Conservation (phyloP, 495 filamentous ascomycete species). For the Aspergillus cristatus region DNA sequence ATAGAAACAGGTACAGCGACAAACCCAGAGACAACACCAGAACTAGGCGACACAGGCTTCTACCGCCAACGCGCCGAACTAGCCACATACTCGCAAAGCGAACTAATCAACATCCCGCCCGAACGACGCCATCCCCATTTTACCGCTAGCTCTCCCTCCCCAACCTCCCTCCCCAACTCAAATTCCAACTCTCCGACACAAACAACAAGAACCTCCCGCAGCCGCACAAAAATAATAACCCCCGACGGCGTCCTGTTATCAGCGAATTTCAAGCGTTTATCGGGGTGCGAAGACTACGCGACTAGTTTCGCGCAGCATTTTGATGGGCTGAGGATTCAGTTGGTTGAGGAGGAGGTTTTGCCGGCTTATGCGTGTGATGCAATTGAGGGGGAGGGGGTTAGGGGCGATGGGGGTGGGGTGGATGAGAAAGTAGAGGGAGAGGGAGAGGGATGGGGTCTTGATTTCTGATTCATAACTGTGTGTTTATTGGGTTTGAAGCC, state of each 20-base stretch:
- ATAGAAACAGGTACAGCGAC: no score
- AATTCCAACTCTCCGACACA: not conserved
- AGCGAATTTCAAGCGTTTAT: conserved; percentile 18
- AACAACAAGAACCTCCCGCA: conserved; percentile 3
- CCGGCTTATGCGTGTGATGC: no score
- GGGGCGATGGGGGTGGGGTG: no score
- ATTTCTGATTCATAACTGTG: no score
- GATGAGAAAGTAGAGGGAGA: no score
- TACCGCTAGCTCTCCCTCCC: no score
- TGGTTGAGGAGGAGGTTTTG: not conserved
- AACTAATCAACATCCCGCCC: conserved; percentile 26
- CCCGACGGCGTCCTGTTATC: conserved; percentile 19
- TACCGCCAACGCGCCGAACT: conserved; percentile 22
- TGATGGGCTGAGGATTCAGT: no score
- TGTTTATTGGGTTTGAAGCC: no score
- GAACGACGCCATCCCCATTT: conserved; percentile 7
- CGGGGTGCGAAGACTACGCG: not conserved
- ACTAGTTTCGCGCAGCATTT: no score
- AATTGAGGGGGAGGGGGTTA: no score
- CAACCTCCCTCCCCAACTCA: not conserved
- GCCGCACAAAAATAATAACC: conserved; percentile 13
- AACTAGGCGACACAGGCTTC: conserved; percentile 28
- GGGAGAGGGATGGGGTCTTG: no score
- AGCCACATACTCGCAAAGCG: conserved; percentile 14
- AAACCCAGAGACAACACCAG: conserved; percentile 11